A percentile compares a stretch with the other conserved stretches of the same genome.
phyloP scores from a whole-genome alignment of 352 stramenopile genomes.

The Pythium sp. region DNA sequence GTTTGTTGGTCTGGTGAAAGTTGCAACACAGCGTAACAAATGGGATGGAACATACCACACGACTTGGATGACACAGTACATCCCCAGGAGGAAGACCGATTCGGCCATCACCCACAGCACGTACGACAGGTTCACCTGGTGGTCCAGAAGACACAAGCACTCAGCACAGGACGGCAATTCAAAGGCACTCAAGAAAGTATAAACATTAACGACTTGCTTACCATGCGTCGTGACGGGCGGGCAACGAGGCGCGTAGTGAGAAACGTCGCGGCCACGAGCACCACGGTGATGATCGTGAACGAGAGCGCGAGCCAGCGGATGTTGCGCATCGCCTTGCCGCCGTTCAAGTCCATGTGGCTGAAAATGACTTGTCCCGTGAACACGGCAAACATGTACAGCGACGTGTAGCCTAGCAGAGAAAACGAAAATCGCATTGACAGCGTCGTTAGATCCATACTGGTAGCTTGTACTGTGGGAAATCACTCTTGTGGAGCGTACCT shows the following conservation, averaged over 20 bases:
- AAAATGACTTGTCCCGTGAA: constrained; percentile 65
- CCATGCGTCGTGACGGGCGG: constrained; percentile 71
- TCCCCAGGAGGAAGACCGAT: constrained; percentile 49
- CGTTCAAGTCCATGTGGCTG: constrained; percentile 57
- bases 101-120: constrained; percentile 75
- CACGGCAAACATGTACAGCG: constrained; percentile 84
- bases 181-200: not conserved
- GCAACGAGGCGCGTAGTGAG: constrained; percentile 52
- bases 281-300: constrained; percentile 35
- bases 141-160: not conserved
- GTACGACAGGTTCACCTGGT: constrained; percentile 77
- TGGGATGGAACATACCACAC: constrained; percentile 39
- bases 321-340: constrained; percentile 55
- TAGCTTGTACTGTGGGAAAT: not conserved
- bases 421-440: not conserved
- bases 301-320: constrained; percentile 55
- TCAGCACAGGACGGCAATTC: not conserved
- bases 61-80: constrained; percentile 59
- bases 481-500: constrained; percentile 26
- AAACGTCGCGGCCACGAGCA: constrained; percentile 57
- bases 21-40: not conserved
- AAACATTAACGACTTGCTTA: constrained; percentile 17
- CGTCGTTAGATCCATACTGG: not conserved
- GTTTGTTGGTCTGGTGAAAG: not conserved
- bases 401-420: constrained; percentile 78